These are phyloP conservation scores for Hypholoma sublateritium DNA, from an alignment of 768 basidiomycete species.

Conservation along the genomic window DNA sequence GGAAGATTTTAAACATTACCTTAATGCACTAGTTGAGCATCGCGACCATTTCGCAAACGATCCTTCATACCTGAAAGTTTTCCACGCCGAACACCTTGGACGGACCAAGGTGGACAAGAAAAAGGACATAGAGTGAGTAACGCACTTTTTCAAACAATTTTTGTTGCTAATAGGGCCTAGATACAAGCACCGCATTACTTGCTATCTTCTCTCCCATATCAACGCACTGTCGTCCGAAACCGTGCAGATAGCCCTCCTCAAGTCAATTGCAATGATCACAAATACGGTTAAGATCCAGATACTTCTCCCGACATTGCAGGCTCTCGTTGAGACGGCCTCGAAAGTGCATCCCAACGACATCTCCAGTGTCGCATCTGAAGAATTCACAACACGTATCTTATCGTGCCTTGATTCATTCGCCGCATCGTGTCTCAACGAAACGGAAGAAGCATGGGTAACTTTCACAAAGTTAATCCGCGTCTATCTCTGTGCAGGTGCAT, in stretches of 20 bases:
- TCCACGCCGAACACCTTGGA: constrained; percentile 60
- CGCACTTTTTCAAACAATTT: not conserved
- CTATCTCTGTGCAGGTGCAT: constrained; percentile 49
- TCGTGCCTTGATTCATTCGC: constrained; percentile 54
- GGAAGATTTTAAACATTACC: constrained; percentile 59
- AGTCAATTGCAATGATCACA: constrained; percentile 41
- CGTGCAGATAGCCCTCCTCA: constrained; percentile 56
- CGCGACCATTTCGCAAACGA: constrained; percentile 63
- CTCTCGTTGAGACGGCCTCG: constrained; percentile 24
- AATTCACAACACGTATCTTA: constrained; percentile 40
- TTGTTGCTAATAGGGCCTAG: constrained; percentile 32
- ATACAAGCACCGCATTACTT: constrained; percentile 69
- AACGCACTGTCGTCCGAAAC: constrained; percentile 49
- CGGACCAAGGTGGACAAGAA: constrained; percentile 51
- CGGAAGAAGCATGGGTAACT: constrained; percentile 46
- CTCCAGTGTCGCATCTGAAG: constrained; percentile 23
- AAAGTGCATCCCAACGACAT: constrained; percentile 12
- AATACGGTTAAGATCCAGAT: constrained; percentile 50
- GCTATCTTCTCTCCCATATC: constrained; percentile 80
- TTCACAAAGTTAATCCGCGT: constrained; percentile 44
- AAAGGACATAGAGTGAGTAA: constrained; percentile 51
- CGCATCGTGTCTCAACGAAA: constrained; percentile 43
- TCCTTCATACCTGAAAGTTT: constrained; percentile 49
- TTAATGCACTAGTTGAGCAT: constrained; percentile 47
- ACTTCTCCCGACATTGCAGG: constrained; percentile 58